Conservation (phyloP, 202 grass and related monocot species). For the Miscanthus sacchariflorus region DNA sequence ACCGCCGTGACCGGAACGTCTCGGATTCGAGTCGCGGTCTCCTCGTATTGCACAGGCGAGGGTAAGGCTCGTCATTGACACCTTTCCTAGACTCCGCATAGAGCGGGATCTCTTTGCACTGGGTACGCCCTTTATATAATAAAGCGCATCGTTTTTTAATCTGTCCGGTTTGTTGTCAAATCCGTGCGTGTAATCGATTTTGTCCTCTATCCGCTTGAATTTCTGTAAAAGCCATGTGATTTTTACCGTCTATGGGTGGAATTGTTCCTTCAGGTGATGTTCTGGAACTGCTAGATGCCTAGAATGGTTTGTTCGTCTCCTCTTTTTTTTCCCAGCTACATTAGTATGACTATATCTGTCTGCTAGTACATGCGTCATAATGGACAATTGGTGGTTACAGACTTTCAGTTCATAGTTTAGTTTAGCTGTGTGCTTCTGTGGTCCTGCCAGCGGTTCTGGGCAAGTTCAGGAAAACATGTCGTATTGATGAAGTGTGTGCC, state of each 20-base stretch:
- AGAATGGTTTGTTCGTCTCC: not conserved
- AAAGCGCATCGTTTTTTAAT: not conserved
- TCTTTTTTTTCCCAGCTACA: not conserved
- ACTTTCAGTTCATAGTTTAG: slow-evolving; percentile 7
- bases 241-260: not conserved
- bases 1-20: no score
- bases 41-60: no score
- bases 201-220: not conserved
- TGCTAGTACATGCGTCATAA: not conserved
- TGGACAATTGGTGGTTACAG: slow-evolving; percentile 7
- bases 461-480: not conserved
- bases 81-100: no score
- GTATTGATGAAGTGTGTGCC: not conserved
- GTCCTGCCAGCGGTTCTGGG: not conserved
- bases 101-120: no score
- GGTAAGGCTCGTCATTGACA: no score
- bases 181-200: not conserved
- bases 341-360: not conserved
- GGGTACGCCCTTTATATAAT: not conserved
- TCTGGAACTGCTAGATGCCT: not conserved
- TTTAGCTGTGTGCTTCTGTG: no score
- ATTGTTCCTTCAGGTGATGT: not conserved
- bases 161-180: not conserved
- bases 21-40: no score
- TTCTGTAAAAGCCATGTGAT: not conserved